phyloP scores from a whole-genome alignment of 2,329 filamentous ascomycete species.

The Metarhizium humberi region DNA sequence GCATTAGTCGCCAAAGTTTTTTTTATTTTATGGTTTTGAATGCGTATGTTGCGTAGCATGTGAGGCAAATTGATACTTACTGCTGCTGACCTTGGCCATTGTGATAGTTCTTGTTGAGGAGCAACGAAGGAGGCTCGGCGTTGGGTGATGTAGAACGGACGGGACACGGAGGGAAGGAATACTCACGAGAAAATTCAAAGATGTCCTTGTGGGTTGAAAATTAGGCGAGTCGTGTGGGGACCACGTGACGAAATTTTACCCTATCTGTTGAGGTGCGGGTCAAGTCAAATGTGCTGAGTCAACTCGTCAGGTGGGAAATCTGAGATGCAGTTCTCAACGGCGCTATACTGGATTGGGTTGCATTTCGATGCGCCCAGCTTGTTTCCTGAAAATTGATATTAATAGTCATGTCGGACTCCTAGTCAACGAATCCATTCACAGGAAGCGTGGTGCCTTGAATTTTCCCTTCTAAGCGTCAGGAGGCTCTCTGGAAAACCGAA shows the following conservation, averaged over 20 bases:
- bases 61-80: conserved; percentile 27
- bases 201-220: conserved; percentile 20
- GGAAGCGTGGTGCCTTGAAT: no score
- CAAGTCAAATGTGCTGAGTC: not conserved
- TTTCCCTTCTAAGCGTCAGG: no score
- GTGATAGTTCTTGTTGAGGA: conserved; percentile 29
- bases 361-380: not conserved
- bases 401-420: not conserved
- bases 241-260: conserved; percentile 22
- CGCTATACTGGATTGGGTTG: conserved; percentile 5
- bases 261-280: not conserved
- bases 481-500: not conserved
- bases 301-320: not conserved
- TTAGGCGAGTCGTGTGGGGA: conserved; percentile 14
- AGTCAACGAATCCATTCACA: no score
- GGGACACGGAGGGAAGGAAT: not conserved
- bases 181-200: conserved; percentile 6
- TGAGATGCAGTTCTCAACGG: not conserved
- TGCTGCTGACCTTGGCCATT: conserved; percentile 64
- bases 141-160: conserved; percentile 18
- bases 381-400: not conserved
- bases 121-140: conserved; percentile 16
- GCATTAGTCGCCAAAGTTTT: not conserved
- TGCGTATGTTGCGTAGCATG: not conserved
- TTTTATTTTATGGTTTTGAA: not conserved